Evolutionary conservation across 2,329 filamentous ascomycete species (phyloP).

Genomic region (Pseudopyrenochaeta lycopersici): DNA sequence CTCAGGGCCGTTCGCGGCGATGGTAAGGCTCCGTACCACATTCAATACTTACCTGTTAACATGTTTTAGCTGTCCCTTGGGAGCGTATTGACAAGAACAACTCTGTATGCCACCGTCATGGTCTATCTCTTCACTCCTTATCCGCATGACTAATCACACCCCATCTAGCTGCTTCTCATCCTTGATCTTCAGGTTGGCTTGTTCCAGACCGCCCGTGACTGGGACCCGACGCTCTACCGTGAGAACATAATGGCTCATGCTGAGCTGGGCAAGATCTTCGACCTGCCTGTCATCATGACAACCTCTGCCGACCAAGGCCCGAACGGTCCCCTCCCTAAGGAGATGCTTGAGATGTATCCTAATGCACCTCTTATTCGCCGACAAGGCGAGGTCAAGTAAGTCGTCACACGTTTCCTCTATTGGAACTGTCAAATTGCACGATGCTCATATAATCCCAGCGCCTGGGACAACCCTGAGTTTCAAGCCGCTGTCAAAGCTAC

Average conservation of each 20-base stretch:
- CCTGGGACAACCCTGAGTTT: slow-evolving; percentile 79
- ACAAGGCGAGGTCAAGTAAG: slow-evolving; percentile 72
- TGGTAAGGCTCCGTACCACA: slow-evolving; percentile 24
- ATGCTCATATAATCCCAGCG: slow-evolving; percentile 45
- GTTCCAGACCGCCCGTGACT: slow-evolving; percentile 70
- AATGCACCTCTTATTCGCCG: slow-evolving; percentile 71
- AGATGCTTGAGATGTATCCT: slow-evolving; percentile 74
- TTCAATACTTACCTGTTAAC: slow-evolving; percentile 19
- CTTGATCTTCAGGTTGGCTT: slow-evolving; percentile 70
- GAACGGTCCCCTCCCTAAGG: slow-evolving; percentile 75
- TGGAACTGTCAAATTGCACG: not conserved
- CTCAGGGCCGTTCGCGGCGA: slow-evolving; percentile 41
- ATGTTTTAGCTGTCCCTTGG: slow-evolving; percentile 45
- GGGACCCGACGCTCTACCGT: slow-evolving; percentile 69
- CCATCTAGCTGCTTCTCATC: slow-evolving; percentile 61
- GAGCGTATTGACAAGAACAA: slow-evolving; percentile 55
- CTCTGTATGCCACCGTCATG: slow-evolving; percentile 32
- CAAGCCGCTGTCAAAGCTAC: slow-evolving; percentile 70
- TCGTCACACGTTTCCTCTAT: not conserved
- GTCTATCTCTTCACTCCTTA: not conserved
- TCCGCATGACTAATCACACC: not conserved
- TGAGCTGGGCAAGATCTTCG: slow-evolving; percentile 70
- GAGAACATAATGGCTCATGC: slow-evolving; percentile 75
- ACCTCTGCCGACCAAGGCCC: slow-evolving; percentile 75
- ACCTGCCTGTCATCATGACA: slow-evolving; percentile 74